phyloP scores from a whole-genome alignment of 306 rosid species.

The Vachellia collinsii region DNA sequence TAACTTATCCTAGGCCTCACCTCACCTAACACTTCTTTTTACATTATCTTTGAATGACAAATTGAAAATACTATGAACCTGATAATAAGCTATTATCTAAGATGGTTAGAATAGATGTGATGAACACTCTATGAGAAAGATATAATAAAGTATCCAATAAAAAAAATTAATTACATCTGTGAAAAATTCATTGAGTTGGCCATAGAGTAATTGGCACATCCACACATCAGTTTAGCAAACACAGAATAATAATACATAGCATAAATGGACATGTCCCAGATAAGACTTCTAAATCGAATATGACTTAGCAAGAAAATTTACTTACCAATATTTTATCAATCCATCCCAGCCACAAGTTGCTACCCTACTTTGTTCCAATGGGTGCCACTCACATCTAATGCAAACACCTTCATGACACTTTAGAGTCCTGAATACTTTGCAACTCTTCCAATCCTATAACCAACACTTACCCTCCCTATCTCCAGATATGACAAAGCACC shows the following conservation, averaged over 20 bases:
- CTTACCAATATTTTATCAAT: slow-evolving; percentile 92
- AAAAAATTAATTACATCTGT: background rate
- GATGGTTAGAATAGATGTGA: background rate
- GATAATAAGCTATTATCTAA: background rate
- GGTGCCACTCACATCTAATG: slow-evolving; percentile 95
- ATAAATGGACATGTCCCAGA: slow-evolving; percentile 21
- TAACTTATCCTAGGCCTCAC: background rate
- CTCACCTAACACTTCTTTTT: background rate
- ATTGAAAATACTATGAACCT: background rate
- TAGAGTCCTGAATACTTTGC: slow-evolving; percentile 95
- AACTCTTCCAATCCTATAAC: slow-evolving; percentile 99
- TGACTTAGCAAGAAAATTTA: slow-evolving; percentile 33
- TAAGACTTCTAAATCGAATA: slow-evolving; percentile 3
- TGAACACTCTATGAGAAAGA: background rate
- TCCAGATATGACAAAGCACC: slow-evolving; percentile 93
- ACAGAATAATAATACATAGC: slow-evolving; percentile 16
- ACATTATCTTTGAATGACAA: background rate
- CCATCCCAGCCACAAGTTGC: slow-evolving; percentile 99
- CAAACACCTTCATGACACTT: slow-evolving; percentile 94
- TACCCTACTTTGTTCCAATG: slow-evolving; percentile 93
- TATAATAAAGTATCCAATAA: background rate
- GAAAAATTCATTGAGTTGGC: slow-evolving; percentile 10
- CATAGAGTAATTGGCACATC: slow-evolving; percentile 17
- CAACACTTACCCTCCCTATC: slow-evolving; percentile 97
- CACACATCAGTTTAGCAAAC: background rate